Conservation (phyloP, 1,284 basidiomycete genomes). For the Cystobasidium sp. region DNA sequence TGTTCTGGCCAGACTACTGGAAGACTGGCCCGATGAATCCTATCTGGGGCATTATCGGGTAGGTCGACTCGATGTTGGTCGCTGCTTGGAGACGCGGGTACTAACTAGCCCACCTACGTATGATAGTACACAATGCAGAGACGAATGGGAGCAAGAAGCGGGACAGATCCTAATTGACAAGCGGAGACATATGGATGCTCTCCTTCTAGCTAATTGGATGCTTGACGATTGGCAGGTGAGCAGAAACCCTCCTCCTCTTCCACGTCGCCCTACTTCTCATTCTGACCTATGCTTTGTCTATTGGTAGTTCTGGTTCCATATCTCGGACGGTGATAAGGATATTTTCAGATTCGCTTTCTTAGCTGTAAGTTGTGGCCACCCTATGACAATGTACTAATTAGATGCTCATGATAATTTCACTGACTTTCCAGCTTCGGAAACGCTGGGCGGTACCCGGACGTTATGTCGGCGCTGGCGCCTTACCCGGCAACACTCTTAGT, state of each 20-base stretch:
- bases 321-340: constrained; percentile 62
- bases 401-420: constrained; percentile 49
- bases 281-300: too few species aligned
- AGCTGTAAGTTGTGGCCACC: constrained; percentile 1
- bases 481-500: constrained; percentile 55
- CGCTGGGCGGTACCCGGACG: constrained; percentile 62
- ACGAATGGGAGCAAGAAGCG: constrained; percentile 61
- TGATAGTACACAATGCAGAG: constrained; percentile 60
- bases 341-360: constrained; percentile 58
- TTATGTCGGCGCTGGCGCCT: constrained; percentile 58
- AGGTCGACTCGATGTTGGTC: neutral
- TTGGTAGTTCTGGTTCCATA: constrained; percentile 58
- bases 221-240: constrained; percentile 55
- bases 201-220: constrained; percentile 59
- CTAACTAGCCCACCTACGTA: constrained; percentile 48
- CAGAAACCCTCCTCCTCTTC: too few species aligned
- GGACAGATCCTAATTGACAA: constrained; percentile 62
- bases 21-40: constrained; percentile 57
- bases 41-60: constrained; percentile 50
- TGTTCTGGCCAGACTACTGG: constrained; percentile 54
- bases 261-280: too few species aligned
- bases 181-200: constrained; percentile 59
- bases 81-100: neutral
- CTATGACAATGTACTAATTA: neutral
- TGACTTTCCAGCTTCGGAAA: constrained; percentile 60